These are phyloP conservation scores for Phytophthora colocasiae DNA, from an alignment of 352 stramenopile species.

Conservation along the genomic window DNA sequence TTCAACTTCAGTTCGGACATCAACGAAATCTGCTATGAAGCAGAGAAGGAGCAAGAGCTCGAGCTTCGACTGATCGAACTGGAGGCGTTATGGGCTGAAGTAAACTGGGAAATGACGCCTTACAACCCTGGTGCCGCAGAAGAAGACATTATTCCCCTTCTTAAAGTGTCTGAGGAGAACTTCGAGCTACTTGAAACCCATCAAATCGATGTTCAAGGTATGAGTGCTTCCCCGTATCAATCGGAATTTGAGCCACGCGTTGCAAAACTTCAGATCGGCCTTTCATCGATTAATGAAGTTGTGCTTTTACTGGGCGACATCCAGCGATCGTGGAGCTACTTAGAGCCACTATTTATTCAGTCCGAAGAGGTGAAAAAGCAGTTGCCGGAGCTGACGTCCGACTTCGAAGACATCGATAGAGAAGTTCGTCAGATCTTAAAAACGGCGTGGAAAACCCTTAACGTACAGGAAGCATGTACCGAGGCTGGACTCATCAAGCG, in stretches of 20 bases:
- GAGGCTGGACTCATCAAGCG: slow-evolving; percentile 87
- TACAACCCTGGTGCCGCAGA: slow-evolving; percentile 87
- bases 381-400: slow-evolving; percentile 92
- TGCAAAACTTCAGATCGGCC: slow-evolving; percentile 82
- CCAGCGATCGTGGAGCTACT: slow-evolving; percentile 96
- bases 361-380: slow-evolving; percentile 97
- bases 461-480: slow-evolving; percentile 92
- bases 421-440: slow-evolving; percentile 92
- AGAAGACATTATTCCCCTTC: slow-evolving; percentile 88
- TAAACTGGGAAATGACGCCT: slow-evolving; percentile 94
- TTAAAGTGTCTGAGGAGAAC: slow-evolving; percentile 96
- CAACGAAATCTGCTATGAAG: slow-evolving; percentile 97
- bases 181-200: slow-evolving; percentile 97
- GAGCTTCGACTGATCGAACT: slow-evolving; percentile 92
- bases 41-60: slow-evolving; percentile 97
- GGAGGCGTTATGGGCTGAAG: slow-evolving; percentile 91
- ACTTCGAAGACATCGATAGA: slow-evolving; percentile 95
- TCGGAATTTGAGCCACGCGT: slow-evolving; percentile 95
- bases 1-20: slow-evolving; percentile 95
- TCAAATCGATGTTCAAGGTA: slow-evolving; percentile 96
- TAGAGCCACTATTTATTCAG: slow-evolving; percentile 96
- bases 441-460: slow-evolving; percentile 87
- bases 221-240: slow-evolving; percentile 96
- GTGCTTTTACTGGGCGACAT: slow-evolving; percentile 95
- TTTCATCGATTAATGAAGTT: slow-evolving; percentile 93